Conservation (phyloP, 2,329 filamentous ascomycete species). For the Pseudogymnoascus sp. region DNA sequence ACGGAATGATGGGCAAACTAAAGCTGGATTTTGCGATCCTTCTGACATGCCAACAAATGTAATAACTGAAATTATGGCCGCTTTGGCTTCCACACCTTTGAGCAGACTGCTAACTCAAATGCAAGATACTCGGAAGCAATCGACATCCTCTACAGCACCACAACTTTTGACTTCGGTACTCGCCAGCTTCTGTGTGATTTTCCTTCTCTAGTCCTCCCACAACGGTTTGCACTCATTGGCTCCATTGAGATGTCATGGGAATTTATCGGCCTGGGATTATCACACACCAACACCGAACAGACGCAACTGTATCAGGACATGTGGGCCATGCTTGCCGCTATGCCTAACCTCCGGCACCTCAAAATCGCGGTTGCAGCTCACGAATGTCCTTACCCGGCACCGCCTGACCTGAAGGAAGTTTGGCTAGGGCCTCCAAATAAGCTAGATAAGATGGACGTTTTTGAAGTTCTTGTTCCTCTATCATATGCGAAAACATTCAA, state of each 20-base stretch:
- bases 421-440: neutral
- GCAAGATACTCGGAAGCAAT: slow-evolving; percentile 21
- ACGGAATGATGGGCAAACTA: slow-evolving; percentile 16
- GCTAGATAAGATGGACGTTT: neutral
- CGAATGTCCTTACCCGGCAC: neutral
- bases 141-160: slow-evolving; percentile 19
- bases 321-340: slow-evolving; percentile 3
- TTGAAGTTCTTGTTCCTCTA: neutral
- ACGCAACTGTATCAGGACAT: neutral
- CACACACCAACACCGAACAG: neutral
- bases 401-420: neutral
- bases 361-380: slow-evolving; percentile 3
- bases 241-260: slow-evolving; percentile 18
- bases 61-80: neutral
- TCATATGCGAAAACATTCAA: neutral
- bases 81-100: too few relatives aligned
- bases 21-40: slow-evolving; percentile 18
- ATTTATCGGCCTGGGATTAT: slow-evolving; percentile 1
- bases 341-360: slow-evolving; percentile 6
- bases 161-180: slow-evolving; percentile 22
- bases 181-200: slow-evolving; percentile 20
- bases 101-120: neutral
- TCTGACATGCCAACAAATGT: slow-evolving; percentile 17
- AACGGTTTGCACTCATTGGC: slow-evolving; percentile 20
- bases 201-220: slow-evolving; percentile 17